These are phyloP conservation scores for Neodidymelliopsis sp. DNA, from an alignment of 2,329 filamentous ascomycete species.

Conservation along the genomic window DNA sequence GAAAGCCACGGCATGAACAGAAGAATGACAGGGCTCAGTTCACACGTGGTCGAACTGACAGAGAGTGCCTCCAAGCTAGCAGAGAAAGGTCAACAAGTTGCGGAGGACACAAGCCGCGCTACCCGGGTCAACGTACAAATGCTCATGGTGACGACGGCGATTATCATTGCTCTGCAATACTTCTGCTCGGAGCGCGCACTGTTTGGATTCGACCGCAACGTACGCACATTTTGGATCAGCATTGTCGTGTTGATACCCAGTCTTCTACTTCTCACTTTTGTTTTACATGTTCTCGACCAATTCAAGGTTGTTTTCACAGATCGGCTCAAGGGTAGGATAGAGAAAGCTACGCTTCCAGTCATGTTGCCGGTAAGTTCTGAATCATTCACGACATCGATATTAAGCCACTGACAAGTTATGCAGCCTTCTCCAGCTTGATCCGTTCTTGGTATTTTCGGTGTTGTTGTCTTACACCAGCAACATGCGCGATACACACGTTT, in stretches of 20 bases:
- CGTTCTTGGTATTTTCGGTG: no score
- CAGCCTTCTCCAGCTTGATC: background rate
- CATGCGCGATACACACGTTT: background rate
- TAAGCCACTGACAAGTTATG: background rate
- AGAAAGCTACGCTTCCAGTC: background rate
- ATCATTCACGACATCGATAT: background rate
- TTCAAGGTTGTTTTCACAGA: background rate
- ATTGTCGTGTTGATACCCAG: conserved; percentile 5
- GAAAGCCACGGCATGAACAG: background rate
- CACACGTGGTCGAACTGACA: no score
- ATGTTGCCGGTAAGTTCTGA: no score
- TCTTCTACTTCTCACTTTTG: background rate
- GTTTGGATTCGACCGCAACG: conserved; percentile 16
- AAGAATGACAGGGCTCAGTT: background rate
- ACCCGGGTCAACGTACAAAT: conserved; percentile 16
- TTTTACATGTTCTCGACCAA: conserved; percentile 1
- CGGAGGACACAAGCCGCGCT: conserved; percentile 11
- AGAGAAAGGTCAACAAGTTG: background rate
- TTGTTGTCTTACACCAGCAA: no score
- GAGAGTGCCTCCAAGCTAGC: background rate
- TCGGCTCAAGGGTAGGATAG: background rate
- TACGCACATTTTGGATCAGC: conserved; percentile 10
- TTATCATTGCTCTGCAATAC: conserved; percentile 19
- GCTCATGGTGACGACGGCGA: conserved; percentile 16
- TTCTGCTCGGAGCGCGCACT: conserved; percentile 20